Evolutionary conservation across 441 rosid genomes (phyloP).

Genomic region (Capsella rubella): DNA sequence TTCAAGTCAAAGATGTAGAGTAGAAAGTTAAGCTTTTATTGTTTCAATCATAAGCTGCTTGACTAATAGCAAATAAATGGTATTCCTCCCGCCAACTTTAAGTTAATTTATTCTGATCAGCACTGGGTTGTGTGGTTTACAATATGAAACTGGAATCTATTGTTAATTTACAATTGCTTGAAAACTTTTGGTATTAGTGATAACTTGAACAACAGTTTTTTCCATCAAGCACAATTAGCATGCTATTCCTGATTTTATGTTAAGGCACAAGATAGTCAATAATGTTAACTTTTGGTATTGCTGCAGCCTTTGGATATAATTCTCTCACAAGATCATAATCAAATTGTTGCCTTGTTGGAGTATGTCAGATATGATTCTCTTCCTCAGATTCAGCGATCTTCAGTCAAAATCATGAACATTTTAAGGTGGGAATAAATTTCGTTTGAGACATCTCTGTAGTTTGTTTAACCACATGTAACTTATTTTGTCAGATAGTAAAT

Average conservation of each 20-base stretch:
- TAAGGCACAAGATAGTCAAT: slow-evolving; percentile 20
- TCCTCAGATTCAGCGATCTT: slow-evolving; percentile 81
- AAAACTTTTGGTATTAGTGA: slow-evolving; percentile 9
- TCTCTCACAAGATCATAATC: slow-evolving; percentile 95
- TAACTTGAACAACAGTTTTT: neutral
- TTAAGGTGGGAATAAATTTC: slow-evolving; percentile 59
- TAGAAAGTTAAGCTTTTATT: neutral
- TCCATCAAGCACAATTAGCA: slow-evolving; percentile 18
- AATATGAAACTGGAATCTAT: slow-evolving; percentile 31
- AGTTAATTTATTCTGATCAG: slow-evolving; percentile 1
- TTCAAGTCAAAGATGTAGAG: slow-evolving; percentile 15
- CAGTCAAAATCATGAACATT: slow-evolving; percentile 90
- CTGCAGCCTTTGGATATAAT: slow-evolving; percentile 94
- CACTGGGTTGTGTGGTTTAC: slow-evolving; percentile 16
- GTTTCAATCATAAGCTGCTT: slow-evolving; percentile 22
- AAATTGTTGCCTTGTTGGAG: slow-evolving; percentile 83
- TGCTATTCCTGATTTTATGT: slow-evolving; percentile 5
- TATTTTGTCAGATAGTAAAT: slow-evolving; percentile 27
- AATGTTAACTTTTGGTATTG: slow-evolving; percentile 37
- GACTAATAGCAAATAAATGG: slow-evolving; percentile 14
- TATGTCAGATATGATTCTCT: slow-evolving; percentile 91
- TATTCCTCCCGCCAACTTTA: neutral
- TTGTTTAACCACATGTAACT: slow-evolving; percentile 26
- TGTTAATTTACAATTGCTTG: slow-evolving; percentile 19
- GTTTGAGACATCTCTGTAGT: slow-evolving; percentile 19